Percentiles rank a stretch among this genome's conserved stretches.
These are phyloP conservation scores for Penicillium waksmanii DNA, from an alignment of 495 filamentous ascomycete species.

Conservation along the genomic window DNA sequence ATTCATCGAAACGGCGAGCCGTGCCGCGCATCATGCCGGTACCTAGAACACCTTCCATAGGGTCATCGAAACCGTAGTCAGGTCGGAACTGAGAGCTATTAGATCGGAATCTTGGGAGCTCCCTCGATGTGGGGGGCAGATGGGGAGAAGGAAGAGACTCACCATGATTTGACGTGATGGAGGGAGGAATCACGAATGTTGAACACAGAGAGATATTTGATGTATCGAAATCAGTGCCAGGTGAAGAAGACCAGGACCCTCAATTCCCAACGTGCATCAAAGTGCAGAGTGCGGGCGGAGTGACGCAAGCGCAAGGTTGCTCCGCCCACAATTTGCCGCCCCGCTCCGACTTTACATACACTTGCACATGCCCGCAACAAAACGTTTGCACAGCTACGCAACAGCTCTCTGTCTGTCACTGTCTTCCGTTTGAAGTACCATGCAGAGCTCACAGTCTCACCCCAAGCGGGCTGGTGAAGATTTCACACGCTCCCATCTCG, in stretches of 20 bases:
- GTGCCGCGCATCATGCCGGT: constrained; percentile 46
- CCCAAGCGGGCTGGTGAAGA: constrained; percentile 83
- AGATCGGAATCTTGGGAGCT: constrained; percentile 12
- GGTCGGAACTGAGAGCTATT: constrained; percentile 50
- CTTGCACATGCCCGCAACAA: constrained; percentile 21
- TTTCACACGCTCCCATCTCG: constrained; percentile 72
- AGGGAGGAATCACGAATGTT: background rate
- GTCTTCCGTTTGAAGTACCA: constrained; percentile 28
- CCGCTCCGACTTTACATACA: constrained; percentile 46
- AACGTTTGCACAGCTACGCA: constrained; percentile 11
- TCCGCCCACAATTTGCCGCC: constrained; percentile 48
- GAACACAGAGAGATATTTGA: background rate
- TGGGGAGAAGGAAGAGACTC: constrained; percentile 6
- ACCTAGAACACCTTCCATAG: constrained; percentile 54
- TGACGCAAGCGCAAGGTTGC: constrained; percentile 48
- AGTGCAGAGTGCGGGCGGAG: constrained; percentile 20
- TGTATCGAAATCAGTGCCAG: background rate
- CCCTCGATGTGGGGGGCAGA: background rate
- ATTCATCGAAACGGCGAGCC: constrained; percentile 87
- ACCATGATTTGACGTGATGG: constrained; percentile 29
- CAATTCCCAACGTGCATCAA: background rate
- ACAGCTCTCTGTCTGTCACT: constrained; percentile 8
- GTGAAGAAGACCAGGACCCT: background rate
- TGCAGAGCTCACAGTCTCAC: constrained; percentile 69
- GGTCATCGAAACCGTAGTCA: constrained; percentile 59